Conservation (phyloP, 208 protist species). For the Trypanosoma vivax region DNA sequence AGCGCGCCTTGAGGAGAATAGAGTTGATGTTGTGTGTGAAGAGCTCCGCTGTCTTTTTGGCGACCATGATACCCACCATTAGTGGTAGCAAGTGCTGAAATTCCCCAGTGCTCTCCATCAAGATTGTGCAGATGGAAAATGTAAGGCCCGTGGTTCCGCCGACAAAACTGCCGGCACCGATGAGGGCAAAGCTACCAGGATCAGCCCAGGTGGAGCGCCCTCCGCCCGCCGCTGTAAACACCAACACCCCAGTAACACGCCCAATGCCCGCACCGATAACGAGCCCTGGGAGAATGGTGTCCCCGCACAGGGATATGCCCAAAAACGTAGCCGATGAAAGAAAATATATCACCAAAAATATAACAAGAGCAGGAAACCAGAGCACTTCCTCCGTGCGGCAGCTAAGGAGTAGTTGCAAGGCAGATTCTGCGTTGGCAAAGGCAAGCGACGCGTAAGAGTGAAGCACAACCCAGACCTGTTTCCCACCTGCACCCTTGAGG, state of each 20-base stretch:
- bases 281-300: constrained; percentile 16
- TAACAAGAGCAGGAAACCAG: constrained; percentile 17
- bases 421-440: constrained; percentile 42
- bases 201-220: constrained; percentile 29
- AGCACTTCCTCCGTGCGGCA: constrained; percentile 34
- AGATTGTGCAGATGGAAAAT: constrained; percentile 34
- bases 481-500: neutral
- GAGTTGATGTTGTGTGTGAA: constrained; percentile 38
- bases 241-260: constrained; percentile 21
- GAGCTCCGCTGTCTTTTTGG: constrained; percentile 26
- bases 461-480: constrained; percentile 27
- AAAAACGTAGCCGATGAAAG: constrained; percentile 35
- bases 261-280: constrained; percentile 33
- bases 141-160: constrained; percentile 38
- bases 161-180: constrained; percentile 56
- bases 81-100: constrained; percentile 48
- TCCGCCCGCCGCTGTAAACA: constrained; percentile 3
- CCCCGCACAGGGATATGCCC: constrained; percentile 27
- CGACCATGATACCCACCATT: constrained; percentile 44
- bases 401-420: constrained; percentile 37
- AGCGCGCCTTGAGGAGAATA: constrained; percentile 31
- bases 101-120: constrained; percentile 46
- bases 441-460: constrained; percentile 50
- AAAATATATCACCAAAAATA: constrained; percentile 40
- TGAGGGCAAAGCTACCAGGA: constrained; percentile 44